Evolutionary conservation across 306 rosid genomes (phyloP), one percentile per base, ranked within the genome.

Genomic region (Fragaria ananassa): DNA sequence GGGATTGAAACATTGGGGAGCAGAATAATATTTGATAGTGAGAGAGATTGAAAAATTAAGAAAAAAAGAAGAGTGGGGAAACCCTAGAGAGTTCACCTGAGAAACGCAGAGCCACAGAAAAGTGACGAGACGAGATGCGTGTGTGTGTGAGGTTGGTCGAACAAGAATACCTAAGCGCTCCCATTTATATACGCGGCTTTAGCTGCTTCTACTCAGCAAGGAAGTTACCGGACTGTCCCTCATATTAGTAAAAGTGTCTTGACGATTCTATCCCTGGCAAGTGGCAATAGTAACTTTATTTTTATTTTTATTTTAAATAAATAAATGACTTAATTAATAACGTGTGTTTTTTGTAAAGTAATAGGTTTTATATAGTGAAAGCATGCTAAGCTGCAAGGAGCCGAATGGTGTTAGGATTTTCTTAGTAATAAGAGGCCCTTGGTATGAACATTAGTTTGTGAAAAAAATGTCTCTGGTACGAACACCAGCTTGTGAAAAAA

Each of bases 21-120:
- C 0, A 15, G 47, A 63, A 35, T 7, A 63, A 64, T 37, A 23
- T 3, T 3, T 0, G 15, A 10, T 8, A 8, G 47, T 37, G 70
- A 18, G 0, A 34, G 10, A 18, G 25, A 35, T 15, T 12, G 15
- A 0, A 13, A 13, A 61, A 13, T 13, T 10, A 1, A 13, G 10
- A 27, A 9, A 21, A n/a, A 53, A 2, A 5, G 44, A 23, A 5
- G 18, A 39, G 7, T 3, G 6, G 49, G 23, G 70, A 60, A 85
- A 79, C 84, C 84, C 88, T 77, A 84, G 65, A 31, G 72, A 31
- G 74, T 50, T 82, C 87, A 88, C 97, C 94, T 74, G 84, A 81
- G 44, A 77, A 19, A 71, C 69, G 86, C 83, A 51, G 83, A 85
- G 74, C 88, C 91, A 83, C 93, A 73, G 73, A 85, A 74, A 69